Evolutionary conservation across 768 basidiomycete genomes (phyloP).

Genomic region (Epithele typhae): DNA sequence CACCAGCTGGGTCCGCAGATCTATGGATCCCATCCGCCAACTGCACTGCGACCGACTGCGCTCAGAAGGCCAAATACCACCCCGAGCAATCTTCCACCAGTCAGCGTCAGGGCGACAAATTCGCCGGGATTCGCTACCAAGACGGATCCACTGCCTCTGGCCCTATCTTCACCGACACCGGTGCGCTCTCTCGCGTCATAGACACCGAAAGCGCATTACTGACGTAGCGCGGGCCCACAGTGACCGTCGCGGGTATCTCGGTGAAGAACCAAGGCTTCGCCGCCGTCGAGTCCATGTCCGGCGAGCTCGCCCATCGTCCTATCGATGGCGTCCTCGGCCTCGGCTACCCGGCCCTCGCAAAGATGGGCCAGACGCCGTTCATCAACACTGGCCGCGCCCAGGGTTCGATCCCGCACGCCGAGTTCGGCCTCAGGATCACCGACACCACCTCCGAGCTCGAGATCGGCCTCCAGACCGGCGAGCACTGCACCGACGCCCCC

Average conservation of each 20-base stretch:
- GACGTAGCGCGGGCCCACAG: no score
- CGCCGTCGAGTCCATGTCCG: no score
- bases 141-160: slow-evolving; percentile 34
- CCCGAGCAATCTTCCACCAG: slow-evolving; percentile 24
- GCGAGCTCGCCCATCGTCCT: no score
- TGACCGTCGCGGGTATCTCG: no score
- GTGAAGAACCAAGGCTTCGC: no score
- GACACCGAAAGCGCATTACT: no score
- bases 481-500: slow-evolving; percentile 31
- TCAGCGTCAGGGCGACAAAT: slow-evolving; percentile 15
- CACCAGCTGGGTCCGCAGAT: slow-evolving; percentile 14
- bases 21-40: slow-evolving; percentile 17
- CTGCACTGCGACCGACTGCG: slow-evolving; percentile 12
- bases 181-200: no score
- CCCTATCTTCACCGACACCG: slow-evolving; percentile 27
- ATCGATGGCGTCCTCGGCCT: slow-evolving; percentile 24
- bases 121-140: slow-evolving; percentile 33
- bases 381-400: slow-evolving; percentile 20
- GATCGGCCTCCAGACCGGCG: slow-evolving; percentile 32
- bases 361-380: slow-evolving; percentile 14
- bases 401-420: slow-evolving; percentile 14
- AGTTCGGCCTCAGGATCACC: slow-evolving; percentile 27
- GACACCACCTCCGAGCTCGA: slow-evolving; percentile 27
- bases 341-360: slow-evolving; percentile 20
- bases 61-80: slow-evolving; percentile 24